Evolutionary conservation across 345 rosid genomes (phyloP), one percentile per base, ranked within the genome.

Genomic region (Populus simonii): DNA sequence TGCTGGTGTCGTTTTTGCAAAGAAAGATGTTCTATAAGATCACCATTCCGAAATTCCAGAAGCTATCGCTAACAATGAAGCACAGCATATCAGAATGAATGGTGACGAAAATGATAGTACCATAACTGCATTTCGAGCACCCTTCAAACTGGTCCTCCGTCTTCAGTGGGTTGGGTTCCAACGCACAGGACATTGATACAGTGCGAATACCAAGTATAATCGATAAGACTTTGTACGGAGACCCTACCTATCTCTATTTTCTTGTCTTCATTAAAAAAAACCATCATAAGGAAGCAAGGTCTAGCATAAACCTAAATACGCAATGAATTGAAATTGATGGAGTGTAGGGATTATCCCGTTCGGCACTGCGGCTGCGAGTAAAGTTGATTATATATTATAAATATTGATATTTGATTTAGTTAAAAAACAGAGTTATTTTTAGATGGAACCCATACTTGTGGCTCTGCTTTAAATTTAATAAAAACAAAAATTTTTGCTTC

Each of bases 11-110:
- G 22, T 78, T 29, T 84, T 73, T 47, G 76, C 49, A 49, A 76
- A 53, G 62, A 84, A 76, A 78, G 55, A 29, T 80, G 27, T 62
- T 55, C 27, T 7, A 36, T 43, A 80, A 74, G 47, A 84, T 70
- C 29, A 36, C 78, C 6, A 73, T 36, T 62, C 43, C 74, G 12
- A 77, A 71, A 78, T 83, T 81, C 77, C 86, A 70, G 80, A 83
- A 77, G 77, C 76, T 79, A 31, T 74, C 82, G 7, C 74, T 20
- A 39, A 70, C 74, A 82, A 83, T 74, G 74, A 72, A 77, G n/a
- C 78, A 0, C 8, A 17, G 29, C 39, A 36, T 43, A 62, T 49
- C 33, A 16, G 36, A 47, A 29, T 76, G 65, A 83, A 76, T 68
- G 87, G 78, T 6, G 74, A 76, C 0, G 84, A 72, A 10, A 59